Evolutionary conservation across 768 basidiomycete genomes (phyloP), one percentile per base, ranked within the genome.

Genomic region (Lactarius pseudohatsudake): DNA sequence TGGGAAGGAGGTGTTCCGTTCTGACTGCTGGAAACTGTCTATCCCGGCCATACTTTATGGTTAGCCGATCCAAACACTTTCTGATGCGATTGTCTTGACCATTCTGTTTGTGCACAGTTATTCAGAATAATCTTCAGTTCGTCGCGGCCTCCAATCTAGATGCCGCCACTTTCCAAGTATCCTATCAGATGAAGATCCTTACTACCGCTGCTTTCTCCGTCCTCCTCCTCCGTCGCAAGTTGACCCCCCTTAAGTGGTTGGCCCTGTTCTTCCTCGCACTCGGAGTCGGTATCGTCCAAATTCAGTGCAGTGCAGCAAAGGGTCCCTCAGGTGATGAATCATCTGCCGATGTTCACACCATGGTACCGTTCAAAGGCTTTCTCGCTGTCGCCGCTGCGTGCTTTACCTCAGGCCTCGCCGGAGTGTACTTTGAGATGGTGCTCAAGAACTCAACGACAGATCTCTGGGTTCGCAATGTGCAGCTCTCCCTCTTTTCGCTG

Each of bases 341-440:
- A 32, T 67, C 59, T 38, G 57, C 57, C 18, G 66, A 68, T 60
- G 71, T 66, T 6, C 82, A 86, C 70, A 79, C 83, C 41, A 96
- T 97, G 93, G 84, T 88, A 68, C 86, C 89, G 10, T 75, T 90
- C 67, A 93, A 86, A 68, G 96, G 96, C 0, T 96, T 98, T 77
- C 74, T 91, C 57, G 96, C 96, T 1, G 96, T 98, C 60, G 82
- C 86, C 8, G 86, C 89, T 16, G 95, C 96, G 0, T 98, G 96
- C 79, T 87, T 96, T 75, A 97, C 96, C 0, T 96, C 94, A 0
- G 96, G 96, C 30, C 86, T 98, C 55, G 96, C 96, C 0, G 96
- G 96, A 7, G 96, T 98, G 32, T 98, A 98, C 79, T 98, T 98
- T 71, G 96, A 98, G 79, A 95, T 96, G 91, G 94, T 95, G 41